Base-by-base conservation (phyloP, 2,329 filamentous ascomycete species). In the Penicillium sp. region DNA sequence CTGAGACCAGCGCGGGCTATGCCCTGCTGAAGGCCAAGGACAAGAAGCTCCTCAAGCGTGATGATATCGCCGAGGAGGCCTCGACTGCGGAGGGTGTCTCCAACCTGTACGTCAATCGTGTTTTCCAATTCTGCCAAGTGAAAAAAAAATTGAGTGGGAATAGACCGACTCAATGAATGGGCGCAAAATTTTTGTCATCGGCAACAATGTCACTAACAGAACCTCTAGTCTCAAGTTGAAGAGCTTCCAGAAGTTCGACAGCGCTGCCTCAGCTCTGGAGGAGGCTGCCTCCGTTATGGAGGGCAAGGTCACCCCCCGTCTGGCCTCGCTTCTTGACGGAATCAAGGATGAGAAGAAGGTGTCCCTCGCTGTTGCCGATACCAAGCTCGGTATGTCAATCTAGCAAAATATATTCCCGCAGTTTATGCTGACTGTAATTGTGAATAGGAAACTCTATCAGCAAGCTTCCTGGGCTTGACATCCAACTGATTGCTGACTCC, bases 331-430 rank as follows among this genome's bases (percentile, higher is more conserved):
- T 54, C 83, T 98, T 61, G 83, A 95, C 60, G 83, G 85, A 46
- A 83, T 97, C 72, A 96, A 96, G 76, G 86, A 94, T 69, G 93
- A 98, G 80, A 95, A 95, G 78, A 97, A 98, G 76, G 84, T 88
- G 37, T 94, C 90, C 19, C 79, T 98, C 59, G 91, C 89, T 51
- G 91, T 98, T 57, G 88, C 89, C 58, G 93, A 98, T 68, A 84
- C 88, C 53, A 95, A 95, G 74, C 81, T 98, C 58, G 87, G 74
- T 76, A 72, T 57, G 65, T 62, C 22, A 15, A n/a, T 28, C 21
- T 32, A 19, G 12, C 49, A 37, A 35, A 43, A 41, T n/a, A 10
- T 34, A 24, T 17, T 32, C 6, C 24, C 37, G 26, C 43, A 12
- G 19, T 31, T 38, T 45, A 17, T 45, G 38, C 47, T 67, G 41